Evolutionary conservation across 352 stramenopile species (phyloP), one percentile per base, ranked within the genome.

Genomic region (Phytophthora idaei): DNA sequence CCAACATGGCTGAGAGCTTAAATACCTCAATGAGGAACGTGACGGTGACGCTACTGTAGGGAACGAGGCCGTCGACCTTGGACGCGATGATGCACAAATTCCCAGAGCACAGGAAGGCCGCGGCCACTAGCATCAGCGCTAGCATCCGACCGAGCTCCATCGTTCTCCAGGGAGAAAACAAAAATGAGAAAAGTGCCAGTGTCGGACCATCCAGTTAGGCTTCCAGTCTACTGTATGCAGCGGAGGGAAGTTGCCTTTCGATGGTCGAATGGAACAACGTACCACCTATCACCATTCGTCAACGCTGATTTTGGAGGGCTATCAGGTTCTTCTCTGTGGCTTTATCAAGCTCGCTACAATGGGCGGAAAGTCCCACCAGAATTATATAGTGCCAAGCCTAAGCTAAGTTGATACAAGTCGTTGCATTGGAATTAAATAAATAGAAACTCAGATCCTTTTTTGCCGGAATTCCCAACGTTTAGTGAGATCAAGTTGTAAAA

Each of bases 41-140:
- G 69, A 87, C 88, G 6, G 88, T 96, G 57, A 93, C 77, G 71
- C 83, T 93, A 69, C 89, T 83, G 85, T 96, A 96, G 11, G 71
- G 71, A 54, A 94, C 85, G 56, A 81, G 73, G 12, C 82, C 83
- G 51, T 89, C 46, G 41, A 76, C 61, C 52, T 94, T 94, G 53
- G 88, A 96, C 41, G 85, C 86, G 69, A 90, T 90, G 69, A 96
- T 96, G 70, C 79, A 92, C 32, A 96, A 67, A 31, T 93, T 94
- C 28, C 86, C 85, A 2, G 86, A 86, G 57, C 81, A 92, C 47
- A 94, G 60, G 59, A 95, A 85, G 55, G 65, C 64, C 39, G 84
- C 81, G 46, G 79, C 77, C 44, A 80, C 64, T 15, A 90, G 70
- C 85, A 95, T 91, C 28, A 85, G 70, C 12, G 36, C 17, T 15